Evolutionary conservation across 192 early-diverging fungal genomes (phyloP).

Genomic region (Podila epicladia): DNA sequence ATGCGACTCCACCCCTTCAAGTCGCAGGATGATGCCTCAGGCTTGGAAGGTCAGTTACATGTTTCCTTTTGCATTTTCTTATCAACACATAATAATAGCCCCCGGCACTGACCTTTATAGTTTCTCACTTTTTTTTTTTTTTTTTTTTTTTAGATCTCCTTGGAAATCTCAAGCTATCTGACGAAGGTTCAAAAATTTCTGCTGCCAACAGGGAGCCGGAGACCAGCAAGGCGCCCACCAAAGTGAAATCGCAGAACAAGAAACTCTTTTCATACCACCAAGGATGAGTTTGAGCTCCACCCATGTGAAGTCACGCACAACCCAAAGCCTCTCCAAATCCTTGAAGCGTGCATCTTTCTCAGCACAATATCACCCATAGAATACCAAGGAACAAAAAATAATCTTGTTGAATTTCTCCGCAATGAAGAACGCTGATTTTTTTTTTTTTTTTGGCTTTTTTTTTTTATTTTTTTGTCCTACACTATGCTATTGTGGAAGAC

Average conservation of each 20-base stretch:
- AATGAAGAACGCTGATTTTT: too few relatives aligned
- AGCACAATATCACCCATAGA: too few relatives aligned
- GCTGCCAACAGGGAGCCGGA: neutral
- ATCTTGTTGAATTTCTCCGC: too few relatives aligned
- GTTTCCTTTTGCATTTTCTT: neutral
- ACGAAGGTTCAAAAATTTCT: neutral
- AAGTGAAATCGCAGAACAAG: neutral
- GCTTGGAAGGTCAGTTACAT: neutral
- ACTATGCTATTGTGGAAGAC: too few relatives aligned
- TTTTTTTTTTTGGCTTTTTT: too few relatives aligned
- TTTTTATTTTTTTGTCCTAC: too few relatives aligned
- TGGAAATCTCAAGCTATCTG: neutral
- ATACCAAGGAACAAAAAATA: too few relatives aligned
- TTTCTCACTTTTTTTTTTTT: neutral
- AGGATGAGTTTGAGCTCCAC: too few relatives aligned
- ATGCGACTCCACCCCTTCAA: slow-evolving; percentile 58
- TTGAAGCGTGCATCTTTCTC: too few relatives aligned
- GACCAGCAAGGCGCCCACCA: neutral
- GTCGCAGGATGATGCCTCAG: neutral
- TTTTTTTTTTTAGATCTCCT: neutral
- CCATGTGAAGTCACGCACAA: too few relatives aligned
- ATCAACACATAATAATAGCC: neutral
- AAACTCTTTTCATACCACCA: too few relatives aligned
- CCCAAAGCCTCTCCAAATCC: too few relatives aligned
- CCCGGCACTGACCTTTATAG: neutral